Evolutionary conservation across 805 yeast genomes (phyloP), one percentile per base, ranked within the genome.

Genomic region (Metschnikowia similis): DNA sequence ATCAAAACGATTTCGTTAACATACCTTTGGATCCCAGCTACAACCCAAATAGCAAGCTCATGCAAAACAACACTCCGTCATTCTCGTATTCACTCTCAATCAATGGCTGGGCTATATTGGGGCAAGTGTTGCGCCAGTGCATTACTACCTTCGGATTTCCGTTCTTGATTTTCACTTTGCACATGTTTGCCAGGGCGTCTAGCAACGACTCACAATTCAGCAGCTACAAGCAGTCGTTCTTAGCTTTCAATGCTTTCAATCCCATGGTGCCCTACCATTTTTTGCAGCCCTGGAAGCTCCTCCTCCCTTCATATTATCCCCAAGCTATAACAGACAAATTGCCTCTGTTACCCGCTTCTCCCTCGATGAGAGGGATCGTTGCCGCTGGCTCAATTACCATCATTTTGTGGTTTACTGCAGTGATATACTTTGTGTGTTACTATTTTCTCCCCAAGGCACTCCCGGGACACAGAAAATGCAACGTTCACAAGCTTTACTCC

Each of bases 61-160:
- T 27, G 9, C 38, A 36, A 10, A n/a, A 11, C 6, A 4, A 8
- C 8, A 30, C 31, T 10, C 35, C 46, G 4, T 27, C 28, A 6
- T 43, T 43, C 17, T 43, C 46, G 10, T 43, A 14, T 37, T 52
- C 52, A 13, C 45, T 39, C 29, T 31, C 50, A 17, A 55, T 52
- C 27, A 56, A 56, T 34, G 41, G 42, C 30, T 56, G 52, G 52
- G 58, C 60, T 1, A 53, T 55, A 16, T 13, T 68, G 7, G 82
- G 82, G 4, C 56, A 66, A 28, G 11, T 66, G 1, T 45, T 71
- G 7, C 59, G 65, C 26, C 56, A 63, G 14, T 70, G 70, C 44
- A 57, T 76, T 49, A 54, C 62, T 21, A 50, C 68, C 1, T 72
- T 73, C 54, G 74, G 72, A 0, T 63, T 68, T 28, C 82, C 83